Base-by-base conservation (phyloP, 2,329 filamentous ascomycete species). In the Calonectria hongkongensis region DNA sequence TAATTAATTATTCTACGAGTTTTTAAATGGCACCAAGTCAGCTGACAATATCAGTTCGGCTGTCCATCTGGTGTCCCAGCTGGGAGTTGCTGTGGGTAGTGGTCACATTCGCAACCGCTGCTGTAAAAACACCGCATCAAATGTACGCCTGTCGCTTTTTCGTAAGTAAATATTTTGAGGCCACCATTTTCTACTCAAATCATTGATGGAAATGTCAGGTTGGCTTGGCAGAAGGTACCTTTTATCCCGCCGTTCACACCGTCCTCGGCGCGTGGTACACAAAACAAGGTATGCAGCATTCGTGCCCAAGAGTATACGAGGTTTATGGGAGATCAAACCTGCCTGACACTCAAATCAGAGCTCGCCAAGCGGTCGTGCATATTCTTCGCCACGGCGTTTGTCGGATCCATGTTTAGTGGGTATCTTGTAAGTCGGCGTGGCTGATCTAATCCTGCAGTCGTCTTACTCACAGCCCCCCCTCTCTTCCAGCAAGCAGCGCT, bases 131-230 rank as follows among this genome's bases (percentile, higher is more conserved):
- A 18, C 36, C 54, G 2, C 54, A 60, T 60, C 54, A 60, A 41
- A 60, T 60, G 54, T 60, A 60, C 21, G 54, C 54, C 1, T 60
- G 54, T 41, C 54, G 54, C 54, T 60, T 60, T 36, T 60, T 60
- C 16, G 54, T 60, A 41, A 41, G 54, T 60, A 4, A 10, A 16
- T 41, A 16, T 15, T 12, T 18, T 36, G 33, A 12, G 3, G 2
- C 7, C 4, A 27, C 3, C 4, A 33, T 25, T 4, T 28, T 18
- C 8, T 8, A 1, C 8, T 15, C 5, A 8, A 10, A 27, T 39
- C 36, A 15, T 60, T 60, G 18, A 41, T 39, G 13, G 27, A 10
- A 41, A 12, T 4, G 3, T 1, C 5, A 41, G 54, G 54, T 60
- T 60, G 54, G 54, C 13, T 36, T 60, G 13, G 54, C 54, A 16